phyloP scores from a whole-genome alignment of 768 basidiomycete species.

The Macrolepiota albuminosa region DNA sequence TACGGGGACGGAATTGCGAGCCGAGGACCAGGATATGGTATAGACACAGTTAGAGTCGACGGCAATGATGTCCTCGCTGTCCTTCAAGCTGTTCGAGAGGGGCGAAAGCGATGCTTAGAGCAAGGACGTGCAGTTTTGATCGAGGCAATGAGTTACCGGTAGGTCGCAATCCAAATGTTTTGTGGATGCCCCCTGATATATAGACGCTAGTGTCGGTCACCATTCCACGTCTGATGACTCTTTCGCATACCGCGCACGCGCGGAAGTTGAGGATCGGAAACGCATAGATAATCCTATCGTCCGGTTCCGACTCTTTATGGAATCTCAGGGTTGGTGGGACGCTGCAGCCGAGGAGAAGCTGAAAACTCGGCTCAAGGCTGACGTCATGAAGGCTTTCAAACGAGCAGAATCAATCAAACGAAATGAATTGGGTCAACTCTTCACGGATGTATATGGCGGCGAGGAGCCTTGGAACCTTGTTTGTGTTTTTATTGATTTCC shows the following conservation, averaged over 20 bases:
- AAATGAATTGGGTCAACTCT: constrained; percentile 71
- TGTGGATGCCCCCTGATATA: neutral
- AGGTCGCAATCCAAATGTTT: constrained; percentile 14
- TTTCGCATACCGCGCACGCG: constrained; percentile 83
- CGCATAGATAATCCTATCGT: constrained; percentile 86
- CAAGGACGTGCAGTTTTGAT: constrained; percentile 79
- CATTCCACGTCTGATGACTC: constrained; percentile 96
- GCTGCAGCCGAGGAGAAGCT: constrained; percentile 67
- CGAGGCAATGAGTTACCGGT: constrained; percentile 91
- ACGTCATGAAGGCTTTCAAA: constrained; percentile 76
- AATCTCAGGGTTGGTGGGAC: constrained; percentile 83
- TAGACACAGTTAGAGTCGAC: constrained; percentile 89
- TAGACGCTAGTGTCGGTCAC: constrained; percentile 67
- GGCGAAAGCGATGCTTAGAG: constrained; percentile 64
- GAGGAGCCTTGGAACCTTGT: constrained; percentile 84
- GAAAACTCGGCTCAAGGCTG: constrained; percentile 61
- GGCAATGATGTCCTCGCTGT: constrained; percentile 93
- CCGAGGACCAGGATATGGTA: constrained; percentile 88
- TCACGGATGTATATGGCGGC: constrained; percentile 85
- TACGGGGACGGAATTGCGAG: constrained; percentile 91
- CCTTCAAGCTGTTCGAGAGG: constrained; percentile 66
- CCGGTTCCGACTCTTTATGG: constrained; percentile 83
- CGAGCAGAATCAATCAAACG: constrained; percentile 68
- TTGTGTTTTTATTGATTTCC: constrained; percentile 25
- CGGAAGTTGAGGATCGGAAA: constrained; percentile 90